Evolutionary conservation across 257 asterid genomes (phyloP).

Genomic region (Cordia subcordata): DNA sequence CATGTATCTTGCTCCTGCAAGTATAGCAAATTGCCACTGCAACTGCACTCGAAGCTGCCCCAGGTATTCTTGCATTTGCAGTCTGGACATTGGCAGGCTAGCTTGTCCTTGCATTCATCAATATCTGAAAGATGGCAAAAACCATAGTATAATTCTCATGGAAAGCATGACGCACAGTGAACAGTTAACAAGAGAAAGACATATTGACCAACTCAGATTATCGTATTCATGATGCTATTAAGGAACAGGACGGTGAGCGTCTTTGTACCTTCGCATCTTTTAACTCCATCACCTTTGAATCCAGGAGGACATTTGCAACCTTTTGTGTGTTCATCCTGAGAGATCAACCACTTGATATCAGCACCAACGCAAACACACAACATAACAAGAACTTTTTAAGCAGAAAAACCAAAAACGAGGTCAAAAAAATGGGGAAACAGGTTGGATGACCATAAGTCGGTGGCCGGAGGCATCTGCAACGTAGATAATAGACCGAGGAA

Average conservation of each 20-base stretch:
- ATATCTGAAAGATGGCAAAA: slow-evolving; percentile 39
- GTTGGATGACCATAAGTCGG: not conserved
- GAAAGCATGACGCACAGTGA: not conserved
- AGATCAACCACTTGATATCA: not conserved
- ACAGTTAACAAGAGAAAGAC: not conserved
- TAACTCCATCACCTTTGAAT: slow-evolving; percentile 87
- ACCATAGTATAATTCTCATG: slow-evolving; percentile 4
- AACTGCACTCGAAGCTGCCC: slow-evolving; percentile 88
- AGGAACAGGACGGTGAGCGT: too few species aligned
- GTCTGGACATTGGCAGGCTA: slow-evolving; percentile 74
- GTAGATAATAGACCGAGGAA: not conserved
- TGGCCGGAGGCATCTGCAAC: not conserved
- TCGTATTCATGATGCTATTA: not conserved
- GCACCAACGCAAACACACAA: not conserved
- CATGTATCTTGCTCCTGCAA: slow-evolving; percentile 85
- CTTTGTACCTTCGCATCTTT: slow-evolving; percentile 67
- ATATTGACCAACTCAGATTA: slow-evolving; percentile 4
- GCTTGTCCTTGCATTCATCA: slow-evolving; percentile 72
- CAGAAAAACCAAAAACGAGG: not conserved
- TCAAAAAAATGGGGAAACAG: not conserved
- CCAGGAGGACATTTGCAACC: slow-evolving; percentile 96
- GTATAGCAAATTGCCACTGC: slow-evolving; percentile 58
- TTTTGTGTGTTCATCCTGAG: slow-evolving; percentile 66
- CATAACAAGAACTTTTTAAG: not conserved
- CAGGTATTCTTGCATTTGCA: slow-evolving; percentile 93